Percentiles rank a stretch among this genome's conserved stretches.
phyloP scores from a whole-genome alignment of 805 yeast species.

The Isabelozyma gotoi region DNA sequence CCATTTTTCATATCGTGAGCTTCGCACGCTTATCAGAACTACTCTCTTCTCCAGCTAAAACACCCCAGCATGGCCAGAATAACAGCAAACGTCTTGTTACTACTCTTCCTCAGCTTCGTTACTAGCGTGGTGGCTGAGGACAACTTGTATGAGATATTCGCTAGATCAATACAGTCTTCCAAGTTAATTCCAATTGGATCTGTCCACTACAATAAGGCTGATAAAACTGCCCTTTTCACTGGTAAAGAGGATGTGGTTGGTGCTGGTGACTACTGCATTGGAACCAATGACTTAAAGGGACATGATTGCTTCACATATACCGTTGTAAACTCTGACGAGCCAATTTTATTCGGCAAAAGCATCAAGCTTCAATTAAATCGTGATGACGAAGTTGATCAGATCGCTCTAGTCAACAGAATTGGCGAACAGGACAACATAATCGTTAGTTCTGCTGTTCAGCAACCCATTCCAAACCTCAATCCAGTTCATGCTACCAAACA shows the following conservation, averaged over 20 bases:
- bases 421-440: background rate
- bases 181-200: constrained; percentile 12
- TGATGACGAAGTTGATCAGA: constrained; percentile 4
- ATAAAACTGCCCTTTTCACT: constrained; percentile 7
- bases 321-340: constrained; percentile 1
- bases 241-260: constrained; percentile 1
- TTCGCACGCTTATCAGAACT: too few relatives aligned
- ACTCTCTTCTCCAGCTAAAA: too few relatives aligned
- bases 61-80: too few relatives aligned
- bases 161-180: constrained; percentile 4
- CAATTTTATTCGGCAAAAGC: background rate
- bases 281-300: constrained; percentile 27
- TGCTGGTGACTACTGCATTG: constrained; percentile 23
- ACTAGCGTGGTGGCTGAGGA: too few relatives aligned
- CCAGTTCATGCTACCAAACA: constrained; percentile 12
- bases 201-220: constrained; percentile 10
- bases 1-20: too few relatives aligned
- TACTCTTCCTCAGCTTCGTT: too few relatives aligned
- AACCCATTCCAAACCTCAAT: constrained; percentile 29
- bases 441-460: constrained; percentile 3
- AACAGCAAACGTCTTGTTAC: too few relatives aligned
- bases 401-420: background rate
- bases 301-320: constrained; percentile 31
- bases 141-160: constrained; percentile 2
- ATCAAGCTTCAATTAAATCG: background rate